These are phyloP conservation scores for Cytidiella melzeri DNA, from an alignment of 768 basidiomycete species.

Conservation along the genomic window DNA sequence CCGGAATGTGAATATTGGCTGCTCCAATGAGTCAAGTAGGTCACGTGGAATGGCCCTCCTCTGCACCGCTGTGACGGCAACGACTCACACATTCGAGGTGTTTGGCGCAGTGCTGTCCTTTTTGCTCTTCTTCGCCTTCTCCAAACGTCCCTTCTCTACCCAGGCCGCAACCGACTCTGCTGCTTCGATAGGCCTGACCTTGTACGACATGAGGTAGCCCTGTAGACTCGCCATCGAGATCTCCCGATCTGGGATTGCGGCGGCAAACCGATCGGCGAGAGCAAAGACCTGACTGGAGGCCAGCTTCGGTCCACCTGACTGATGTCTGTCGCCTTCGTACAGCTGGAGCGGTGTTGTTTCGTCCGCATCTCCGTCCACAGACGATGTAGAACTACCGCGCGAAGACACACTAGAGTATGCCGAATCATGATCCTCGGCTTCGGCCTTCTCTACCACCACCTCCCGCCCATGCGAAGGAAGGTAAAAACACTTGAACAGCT, in stretches of 20 bases:
- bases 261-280: slow-evolving; percentile 54
- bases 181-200: slow-evolving; percentile 52
- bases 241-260: slow-evolving; percentile 41
- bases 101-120: not conserved
- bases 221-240: slow-evolving; percentile 40
- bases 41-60: no score
- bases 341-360: not conserved
- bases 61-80: no score
- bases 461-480: slow-evolving; percentile 23
- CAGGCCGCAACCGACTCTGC: slow-evolving; percentile 5
- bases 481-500: slow-evolving; percentile 67
- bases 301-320: slow-evolving; percentile 19
- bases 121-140: slow-evolving; percentile 5
- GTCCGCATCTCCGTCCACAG: not conserved
- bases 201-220: slow-evolving; percentile 66
- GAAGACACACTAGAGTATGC: slow-evolving; percentile 2
- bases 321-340: slow-evolving; percentile 6
- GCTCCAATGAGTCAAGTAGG: no score
- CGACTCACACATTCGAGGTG: no score
- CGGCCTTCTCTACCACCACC: not conserved
- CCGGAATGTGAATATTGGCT: no score
- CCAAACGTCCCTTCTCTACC: slow-evolving; percentile 6
- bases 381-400: not conserved
- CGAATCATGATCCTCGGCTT: slow-evolving; percentile 2
- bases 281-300: slow-evolving; percentile 30